Base-by-base conservation (phyloP, 2,329 filamentous ascomycete genomes). In the Cladosporium velox region DNA sequence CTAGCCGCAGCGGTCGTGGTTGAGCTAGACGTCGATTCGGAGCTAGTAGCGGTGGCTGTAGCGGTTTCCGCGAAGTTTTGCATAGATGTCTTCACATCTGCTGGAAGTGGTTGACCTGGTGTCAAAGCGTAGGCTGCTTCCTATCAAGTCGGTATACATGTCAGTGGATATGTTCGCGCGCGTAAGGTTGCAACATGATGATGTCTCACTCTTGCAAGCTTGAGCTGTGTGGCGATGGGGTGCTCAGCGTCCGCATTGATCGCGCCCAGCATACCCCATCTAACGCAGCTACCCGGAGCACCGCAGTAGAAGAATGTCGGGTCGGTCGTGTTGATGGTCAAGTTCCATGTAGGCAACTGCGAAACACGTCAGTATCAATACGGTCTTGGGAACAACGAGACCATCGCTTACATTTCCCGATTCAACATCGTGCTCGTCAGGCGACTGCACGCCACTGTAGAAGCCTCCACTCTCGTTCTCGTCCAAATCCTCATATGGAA, bases 301-400 rank as follows among this genome's bases (percentile, higher is more conserved):
- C 88, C 86, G 69, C 89, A 92, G 75, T 91, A 92, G 76, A 86
- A 90, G 75, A 89, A 91, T 18, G 88, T 84, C 0, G 90, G 88
- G 26, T 84, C 76, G 0, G 87, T 88, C 69, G 88, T 80, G 70
- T 90, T 90, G 65, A 91, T 79, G 24, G 74, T 76, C 14, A 77
- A 57, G 41, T 76, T 76, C 72, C 72, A 76, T 12, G 68, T 71
- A 28, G 72, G 69, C 10, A 68, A 65, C 69, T 72, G 47, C 55
- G 11, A 49, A 58, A 4, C 4, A 2, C 52, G 21, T 55, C 28
- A 55, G 52, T 34, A 7, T 55, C 30, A 7, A 32, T n/a, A 10
- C 28, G 15, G 2, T n/a, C 4, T 12, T 21, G 10, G 3, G 21
- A 3, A 34, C n/a, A 8, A 5, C 10, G 6, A 21, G 8, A 24